Base-by-base conservation (phyloP, 257 asterid genomes). In the Solanum bulbocastanum region DNA sequence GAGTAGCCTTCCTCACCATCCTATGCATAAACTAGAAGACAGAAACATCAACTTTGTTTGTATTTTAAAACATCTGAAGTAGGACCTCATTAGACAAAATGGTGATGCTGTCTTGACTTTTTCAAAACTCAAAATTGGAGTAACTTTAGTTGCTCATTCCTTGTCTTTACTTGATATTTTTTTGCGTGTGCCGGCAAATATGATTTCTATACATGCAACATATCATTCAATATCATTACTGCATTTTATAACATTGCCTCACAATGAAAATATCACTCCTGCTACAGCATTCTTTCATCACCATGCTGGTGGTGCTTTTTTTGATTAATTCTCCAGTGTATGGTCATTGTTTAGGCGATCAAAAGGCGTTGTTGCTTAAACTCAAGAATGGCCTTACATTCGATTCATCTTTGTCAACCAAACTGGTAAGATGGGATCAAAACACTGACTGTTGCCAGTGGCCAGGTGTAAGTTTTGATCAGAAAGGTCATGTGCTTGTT, bases 381-480 rank as follows among this genome's bases (percentile, higher is more conserved):
- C 22, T 91, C 20, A 88, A 30, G 30, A 25, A 5, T 40, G 69
- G 49, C n/a, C 82, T 91, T 69, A 46, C 30, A 2, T 85, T 32
- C 46, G 58, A 35, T 8, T 3, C 79, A 12, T 3, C 58, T 13
- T 5, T 4, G 13, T 69, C 91, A 1, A 36, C 88, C 74, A 91
- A 82, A 87, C 78, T 90, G 36, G 58, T 81, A 72, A 79, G 65
- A 4, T 93, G 97, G 96, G 88, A 92, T 16, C 87, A 78, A 85
- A 85, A 86, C 71, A 27, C 2, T 13, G 94, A 94, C 35, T 95
- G 96, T 87, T 94, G 98, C 93, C 25, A 18, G 0, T 96, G 98
- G 98, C 52, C 30, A 18, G 97, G 97, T 81, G 88, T 94, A 35
- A 90, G 10, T 23, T 96, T 96, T 83, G 93, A 94, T 88, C 15